Percentiles rank a stretch among this genome's conserved stretches.
Conservation (phyloP, 2,329 filamentous ascomycete species). For the Stagonosporopsis cucurbitacearum region DNA sequence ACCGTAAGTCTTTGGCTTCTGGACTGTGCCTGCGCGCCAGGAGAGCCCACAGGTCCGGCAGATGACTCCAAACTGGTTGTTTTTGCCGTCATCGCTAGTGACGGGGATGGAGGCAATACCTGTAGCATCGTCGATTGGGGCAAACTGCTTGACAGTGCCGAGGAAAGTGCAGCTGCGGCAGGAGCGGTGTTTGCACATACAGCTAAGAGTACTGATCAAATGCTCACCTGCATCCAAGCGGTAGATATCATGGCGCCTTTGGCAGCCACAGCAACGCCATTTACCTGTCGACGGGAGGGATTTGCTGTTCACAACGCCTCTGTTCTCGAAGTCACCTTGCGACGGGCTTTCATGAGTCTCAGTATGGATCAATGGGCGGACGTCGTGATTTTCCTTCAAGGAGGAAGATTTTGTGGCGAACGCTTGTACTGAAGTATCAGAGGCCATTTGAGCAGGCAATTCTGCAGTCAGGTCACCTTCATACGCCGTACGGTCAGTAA, state of each 20-base stretch:
- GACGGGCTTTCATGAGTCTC: not conserved
- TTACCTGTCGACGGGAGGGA: not conserved
- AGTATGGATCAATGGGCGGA: not conserved
- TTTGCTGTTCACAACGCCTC: not conserved
- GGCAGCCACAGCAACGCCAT: not conserved
- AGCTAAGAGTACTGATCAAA: conserved; percentile 28
- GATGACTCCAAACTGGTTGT: conserved; percentile 32
- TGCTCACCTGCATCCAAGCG: conserved; percentile 11
- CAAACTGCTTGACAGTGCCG: conserved; percentile 29
- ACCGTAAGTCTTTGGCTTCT: conserved; percentile 1
- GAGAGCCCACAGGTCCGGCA: conserved; percentile 34
- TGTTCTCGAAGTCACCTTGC: not conserved
- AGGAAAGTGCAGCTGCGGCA: conserved; percentile 31
- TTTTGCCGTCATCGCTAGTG: not conserved
- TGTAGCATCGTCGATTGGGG: conserved; percentile 34
- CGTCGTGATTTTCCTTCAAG: not conserved
- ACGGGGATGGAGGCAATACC: conserved; percentile 22
- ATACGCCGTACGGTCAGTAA: not conserved
- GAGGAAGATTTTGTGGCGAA: too few relatives aligned
- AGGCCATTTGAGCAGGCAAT: not conserved
- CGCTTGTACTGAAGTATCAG: too few relatives aligned
- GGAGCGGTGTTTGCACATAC: conserved; percentile 33
- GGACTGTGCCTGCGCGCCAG: conserved; percentile 26
- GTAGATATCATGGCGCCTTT: conserved; percentile 1
- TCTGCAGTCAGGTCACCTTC: not conserved